Evolutionary conservation across 2,329 filamentous ascomycete genomes (phyloP).

Genomic region (Mycosphaerelloides madeirae): DNA sequence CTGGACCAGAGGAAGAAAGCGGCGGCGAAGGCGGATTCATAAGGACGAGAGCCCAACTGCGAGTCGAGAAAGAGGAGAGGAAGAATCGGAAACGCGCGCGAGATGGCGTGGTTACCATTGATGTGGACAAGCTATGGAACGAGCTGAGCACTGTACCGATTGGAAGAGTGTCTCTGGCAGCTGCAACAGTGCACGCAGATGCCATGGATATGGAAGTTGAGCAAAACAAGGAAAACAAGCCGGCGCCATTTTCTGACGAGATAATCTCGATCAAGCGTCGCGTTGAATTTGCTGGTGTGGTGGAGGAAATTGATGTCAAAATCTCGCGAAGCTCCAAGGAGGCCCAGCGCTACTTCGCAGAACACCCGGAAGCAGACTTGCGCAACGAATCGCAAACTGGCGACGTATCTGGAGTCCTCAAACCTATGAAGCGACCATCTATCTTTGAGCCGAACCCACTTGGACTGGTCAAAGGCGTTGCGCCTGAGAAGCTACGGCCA

Average conservation of each 20-base stretch:
- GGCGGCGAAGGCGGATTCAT: slow-evolving; percentile 49
- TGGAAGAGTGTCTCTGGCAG: slow-evolving; percentile 20
- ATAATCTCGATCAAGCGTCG: slow-evolving; percentile 53
- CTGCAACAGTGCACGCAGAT: slow-evolving; percentile 10
- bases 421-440: slow-evolving; percentile 43
- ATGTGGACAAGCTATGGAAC: slow-evolving; percentile 53
- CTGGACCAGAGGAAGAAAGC: slow-evolving; percentile 29
- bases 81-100: slow-evolving; percentile 42
- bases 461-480: slow-evolving; percentile 43
- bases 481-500: slow-evolving; percentile 40
- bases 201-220: slow-evolving; percentile 20
- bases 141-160: slow-evolving; percentile 43
- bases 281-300: slow-evolving; percentile 55
- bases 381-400: slow-evolving; percentile 24
- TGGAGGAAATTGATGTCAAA: slow-evolving; percentile 50
- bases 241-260: slow-evolving; percentile 33
- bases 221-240: slow-evolving; percentile 21
- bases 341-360: slow-evolving; percentile 48
- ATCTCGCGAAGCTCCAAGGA: slow-evolving; percentile 52
- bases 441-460: slow-evolving; percentile 50
- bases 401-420: slow-evolving; percentile 27
- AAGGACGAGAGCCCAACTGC: slow-evolving; percentile 51
- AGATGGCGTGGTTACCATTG: slow-evolving; percentile 48
- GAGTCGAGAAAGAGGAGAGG: slow-evolving; percentile 46
- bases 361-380: slow-evolving; percentile 35